Conservation (phyloP, 768 basidiomycete genomes). For the Paxillus ammoniavirescens region DNA sequence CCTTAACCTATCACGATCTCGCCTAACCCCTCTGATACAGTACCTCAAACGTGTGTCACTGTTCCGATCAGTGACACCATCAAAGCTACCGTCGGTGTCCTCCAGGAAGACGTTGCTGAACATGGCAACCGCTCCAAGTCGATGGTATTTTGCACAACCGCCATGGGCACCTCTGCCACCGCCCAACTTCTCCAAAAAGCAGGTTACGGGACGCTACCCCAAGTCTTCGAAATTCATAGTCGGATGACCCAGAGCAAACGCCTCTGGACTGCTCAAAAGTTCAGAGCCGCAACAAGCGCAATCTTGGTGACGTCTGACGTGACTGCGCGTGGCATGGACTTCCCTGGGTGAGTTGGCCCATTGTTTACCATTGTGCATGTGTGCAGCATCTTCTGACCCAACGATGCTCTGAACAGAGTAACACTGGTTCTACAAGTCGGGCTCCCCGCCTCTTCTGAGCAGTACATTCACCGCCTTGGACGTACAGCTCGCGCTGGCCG, state of each 20-base stretch:
- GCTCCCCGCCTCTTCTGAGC: slow-evolving; percentile 67
- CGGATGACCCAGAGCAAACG: slow-evolving; percentile 51
- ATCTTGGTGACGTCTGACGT: slow-evolving; percentile 56
- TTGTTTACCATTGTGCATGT: too few species aligned
- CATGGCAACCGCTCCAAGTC: slow-evolving; percentile 36
- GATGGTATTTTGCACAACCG: slow-evolving; percentile 70
- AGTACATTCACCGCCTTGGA: slow-evolving; percentile 79
- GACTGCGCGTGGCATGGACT: slow-evolving; percentile 66
- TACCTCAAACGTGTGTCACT: slow-evolving; percentile 46
- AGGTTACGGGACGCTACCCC: slow-evolving; percentile 29
- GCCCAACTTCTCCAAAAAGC: slow-evolving; percentile 34
- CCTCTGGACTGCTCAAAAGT: slow-evolving; percentile 46
- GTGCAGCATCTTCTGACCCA: slow-evolving; percentile 7
- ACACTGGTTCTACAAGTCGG: slow-evolving; percentile 62
- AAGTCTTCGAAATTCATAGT: slow-evolving; percentile 56
- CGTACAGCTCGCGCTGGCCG: slow-evolving; percentile 75
- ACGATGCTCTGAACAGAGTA: slow-evolving; percentile 35
- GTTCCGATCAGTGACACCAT: slow-evolving; percentile 42
- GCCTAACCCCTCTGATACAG: slow-evolving; percentile 22
- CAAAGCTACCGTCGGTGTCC: slow-evolving; percentile 39
- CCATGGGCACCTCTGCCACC: slow-evolving; percentile 50
- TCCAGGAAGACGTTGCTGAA: slow-evolving; percentile 34
- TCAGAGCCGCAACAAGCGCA: slow-evolving; percentile 43
- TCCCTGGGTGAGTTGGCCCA: slow-evolving; percentile 45
- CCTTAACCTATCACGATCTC: background rate